phyloP scores from a whole-genome alignment of 2,329 filamentous ascomycete species.

The Scedosporium boydii region DNA sequence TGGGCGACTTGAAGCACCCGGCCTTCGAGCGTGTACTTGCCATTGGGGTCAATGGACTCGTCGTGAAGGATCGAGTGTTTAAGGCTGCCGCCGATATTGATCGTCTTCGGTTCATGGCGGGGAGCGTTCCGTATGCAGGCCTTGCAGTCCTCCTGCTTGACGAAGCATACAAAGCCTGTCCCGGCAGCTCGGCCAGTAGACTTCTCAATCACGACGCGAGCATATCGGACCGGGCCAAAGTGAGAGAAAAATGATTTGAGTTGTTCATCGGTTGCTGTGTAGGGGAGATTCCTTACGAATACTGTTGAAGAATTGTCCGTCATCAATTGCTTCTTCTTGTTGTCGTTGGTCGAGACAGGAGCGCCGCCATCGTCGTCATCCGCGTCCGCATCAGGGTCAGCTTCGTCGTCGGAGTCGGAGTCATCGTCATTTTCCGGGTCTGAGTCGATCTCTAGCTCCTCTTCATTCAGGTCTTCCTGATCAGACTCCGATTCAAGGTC shows the following conservation, averaged over 20 bases:
- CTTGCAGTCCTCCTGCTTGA: slow-evolving; percentile 64
- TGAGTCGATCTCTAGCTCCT: slow-evolving; percentile 28
- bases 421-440: slow-evolving; percentile 43
- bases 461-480: slow-evolving; percentile 33
- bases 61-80: slow-evolving; percentile 83
- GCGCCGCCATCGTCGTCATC: slow-evolving; percentile 36
- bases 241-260: slow-evolving; percentile 78
- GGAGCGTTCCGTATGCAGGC: slow-evolving; percentile 70
- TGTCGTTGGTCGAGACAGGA: slow-evolving; percentile 24
- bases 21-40: slow-evolving; percentile 83
- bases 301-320: slow-evolving; percentile 67
- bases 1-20: slow-evolving; percentile 76
- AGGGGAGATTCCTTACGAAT: slow-evolving; percentile 91
- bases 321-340: slow-evolving; percentile 21
- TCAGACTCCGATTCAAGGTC: slow-evolving; percentile 50
- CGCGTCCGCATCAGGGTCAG: slow-evolving; percentile 33
- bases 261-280: slow-evolving; percentile 72
- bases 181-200: slow-evolving; percentile 80
- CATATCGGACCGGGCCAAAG: slow-evolving; percentile 85
- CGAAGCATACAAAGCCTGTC: slow-evolving; percentile 93
- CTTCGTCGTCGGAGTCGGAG: slow-evolving; percentile 27
- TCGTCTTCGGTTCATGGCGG: slow-evolving; percentile 30
- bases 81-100: slow-evolving; percentile 27
- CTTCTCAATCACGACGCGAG: slow-evolving; percentile 79
- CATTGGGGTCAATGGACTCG: slow-evolving; percentile 69